Base-by-base conservation (phyloP, 2,329 filamentous ascomycete species). In the Fusarium clavum region DNA sequence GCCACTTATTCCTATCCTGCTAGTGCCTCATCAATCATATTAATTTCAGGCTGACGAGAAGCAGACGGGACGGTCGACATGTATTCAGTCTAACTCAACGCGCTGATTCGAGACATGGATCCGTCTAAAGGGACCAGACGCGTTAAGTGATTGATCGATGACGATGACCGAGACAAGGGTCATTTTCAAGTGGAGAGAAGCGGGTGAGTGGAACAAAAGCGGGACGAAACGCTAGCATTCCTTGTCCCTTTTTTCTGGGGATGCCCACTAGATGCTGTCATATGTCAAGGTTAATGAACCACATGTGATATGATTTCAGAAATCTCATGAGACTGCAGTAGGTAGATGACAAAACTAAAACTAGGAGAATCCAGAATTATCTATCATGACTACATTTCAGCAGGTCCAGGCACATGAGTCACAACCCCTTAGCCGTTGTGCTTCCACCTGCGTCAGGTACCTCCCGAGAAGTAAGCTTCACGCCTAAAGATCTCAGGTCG, bases 101-200 rank as follows among this genome's bases (percentile, higher is more conserved):
- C 32, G 34, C 29, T 66, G 56, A 40, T 67, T 38, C 13, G 45
- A 30, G 58, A 55, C 40, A 61, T 38, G 34, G 34, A 38, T 38
- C 18, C 6, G 10, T 55, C 53, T 59, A 44, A 41, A 56, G 54
- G 49, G 49, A 56, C 47, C 52, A 58, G 48, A 56, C 63, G 68
- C 61, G 68, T 71, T 64, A 71, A 69, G 64, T 69, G 55, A 71
- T 69, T 69, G 51, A 64, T 70, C 67, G 45, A 71, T 70, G 68
- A 70, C 68, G 68, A 59, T 68, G 57, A 56, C 49, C 22, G 32
- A 55, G 57, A 60, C 68, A 71, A 61, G 68, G 68, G 63, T 71
- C 47, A 52, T 57, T 41, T 40, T 40, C n/a, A 55, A 41, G 56
- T 64, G 67, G 69, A 53, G 67, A 64, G 64, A 64, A 64, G 67